Base-by-base conservation (phyloP, 2,329 filamentous ascomycete species). In the Alternaria ethzedia region DNA sequence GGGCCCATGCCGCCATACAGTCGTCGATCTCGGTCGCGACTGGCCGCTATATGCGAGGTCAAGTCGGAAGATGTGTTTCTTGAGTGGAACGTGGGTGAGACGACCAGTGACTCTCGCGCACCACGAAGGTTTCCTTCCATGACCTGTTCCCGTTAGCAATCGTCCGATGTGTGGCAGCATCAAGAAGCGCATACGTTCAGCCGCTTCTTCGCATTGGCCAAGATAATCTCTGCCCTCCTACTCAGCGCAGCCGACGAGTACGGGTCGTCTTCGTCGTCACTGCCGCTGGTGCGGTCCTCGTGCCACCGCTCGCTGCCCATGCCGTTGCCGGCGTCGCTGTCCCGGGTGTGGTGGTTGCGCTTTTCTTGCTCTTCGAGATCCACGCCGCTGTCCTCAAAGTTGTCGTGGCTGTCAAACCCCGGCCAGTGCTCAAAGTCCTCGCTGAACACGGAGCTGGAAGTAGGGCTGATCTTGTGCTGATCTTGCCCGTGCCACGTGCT, bases 51-150 rank as follows among this genome's bases (percentile, higher is more conserved):
- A 32, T 78, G 77, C 23, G 74, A 73, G 13, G 75, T 74, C 26
- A 80, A 65, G 43, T 79, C 77, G 8, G 75, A 70, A 2, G 74
- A 59, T 59, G 70, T 72, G 63, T 72, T 75, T 36, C 64, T 61
- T 8, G 83, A 81, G 57, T 83, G 82, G 23, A 86, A 84, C 12
- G 84, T 83, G 9, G 86, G 84, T 7, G 83, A 83, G 32, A 83
- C 81, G 49, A 87, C 84, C 23, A 93, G 83, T 10, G 90, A 90
- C 67, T 87, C 89, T 71, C 93, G 88, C 28, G 93, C 94, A 64
- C 93, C 90, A 61, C 87, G 90, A 20, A 97, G 84, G 71, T 97
- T 97, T 41, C 91, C 93, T 81, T 97, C 95, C 94, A 97, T 97
- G 30, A 92, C 91, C 93, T 96, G 78, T 58, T 49, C 62, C 52